phyloP scores from a whole-genome alignment of 2,329 filamentous ascomycete genomes.

The Xylariaceae sp. region DNA sequence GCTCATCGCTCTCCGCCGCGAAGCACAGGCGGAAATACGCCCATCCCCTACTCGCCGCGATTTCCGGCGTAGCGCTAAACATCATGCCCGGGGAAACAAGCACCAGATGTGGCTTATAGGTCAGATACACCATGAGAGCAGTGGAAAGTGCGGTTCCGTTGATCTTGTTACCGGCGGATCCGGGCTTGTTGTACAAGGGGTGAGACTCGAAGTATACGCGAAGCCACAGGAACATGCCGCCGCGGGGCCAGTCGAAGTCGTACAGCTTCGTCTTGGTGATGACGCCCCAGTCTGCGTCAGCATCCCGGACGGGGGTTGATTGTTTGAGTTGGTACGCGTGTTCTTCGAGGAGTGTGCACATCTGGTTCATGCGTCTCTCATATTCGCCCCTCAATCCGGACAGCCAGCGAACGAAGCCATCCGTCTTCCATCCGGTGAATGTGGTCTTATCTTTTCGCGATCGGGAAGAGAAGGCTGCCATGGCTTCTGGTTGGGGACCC shows the following conservation, averaged over 20 bases:
- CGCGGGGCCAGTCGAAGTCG: conserved; percentile 76
- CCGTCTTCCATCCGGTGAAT: conserved; percentile 68
- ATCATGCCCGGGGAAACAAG: conserved; percentile 69
- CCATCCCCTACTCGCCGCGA: conserved; percentile 60
- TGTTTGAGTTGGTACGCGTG: conserved; percentile 65
- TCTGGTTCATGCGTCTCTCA: conserved; percentile 77
- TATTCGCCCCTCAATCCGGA: conserved; percentile 80
- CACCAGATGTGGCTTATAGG: conserved; percentile 65
- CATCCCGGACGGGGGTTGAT: conserved; percentile 44
- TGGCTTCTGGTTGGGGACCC: conserved; percentile 58
- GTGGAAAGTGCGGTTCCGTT: conserved; percentile 55
- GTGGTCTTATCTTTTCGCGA: conserved; percentile 46
- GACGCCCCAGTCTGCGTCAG: conserved; percentile 67
- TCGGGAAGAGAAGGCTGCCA: conserved; percentile 42
- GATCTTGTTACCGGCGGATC: conserved; percentile 41
- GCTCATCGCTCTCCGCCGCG: conserved; percentile 73
- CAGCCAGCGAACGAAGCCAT: conserved; percentile 90
- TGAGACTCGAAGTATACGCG: conserved; percentile 69
- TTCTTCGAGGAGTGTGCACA: conserved; percentile 72
- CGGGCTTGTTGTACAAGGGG: conserved; percentile 56
- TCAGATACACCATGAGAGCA: conserved; percentile 71
- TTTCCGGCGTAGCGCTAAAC: conserved; percentile 66
- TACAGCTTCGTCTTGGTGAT: conserved; percentile 72
- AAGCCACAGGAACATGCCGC: conserved; percentile 92
- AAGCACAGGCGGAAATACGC: conserved; percentile 79